Base-by-base conservation (phyloP, 768 basidiomycete species). In the Suillus sp. region DNA sequence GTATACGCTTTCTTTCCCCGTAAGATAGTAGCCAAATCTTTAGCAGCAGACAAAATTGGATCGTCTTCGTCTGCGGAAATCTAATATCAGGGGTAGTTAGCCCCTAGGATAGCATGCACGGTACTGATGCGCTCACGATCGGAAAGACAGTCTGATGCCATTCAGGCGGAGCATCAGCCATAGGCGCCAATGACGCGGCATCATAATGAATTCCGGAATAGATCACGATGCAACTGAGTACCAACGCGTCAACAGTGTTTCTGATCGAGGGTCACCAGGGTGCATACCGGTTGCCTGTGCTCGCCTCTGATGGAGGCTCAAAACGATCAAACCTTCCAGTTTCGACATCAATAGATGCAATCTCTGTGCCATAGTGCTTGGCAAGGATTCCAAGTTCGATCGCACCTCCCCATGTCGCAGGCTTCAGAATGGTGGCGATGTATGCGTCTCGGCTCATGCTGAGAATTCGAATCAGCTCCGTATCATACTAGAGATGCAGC, bases 181-280 rank as follows among this genome's bases (percentile, higher is more conserved):
- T 81, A 0, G 94, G 97, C 18, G 96, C 87, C 45, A 96, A 78
- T 0, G 92, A 89, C 6, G 90, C 86, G 10, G 93, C 93, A 74
- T 99, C 96, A 75, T 99, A 99, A 74, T 99, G 96, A 53, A 98
- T 97, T 3, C 96, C 96, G 0, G 92, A 94, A 78, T 99, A 99
- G 4, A 98, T 81, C n/a, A 98, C 71, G 16, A 97, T 74, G 62
- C 87, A 89, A 22, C 89, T 82, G 74, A 73, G 27, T 60, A 30
- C 50, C 59, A 68, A 61, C 32, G 27, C 5, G 10, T 51, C 51
- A 30, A 5, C 13, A 8, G 25, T 1, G 20, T 20, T 20, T 25
- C 4, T 37, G 16, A 50, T 35, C 45, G 32, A 16, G 18, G 6
- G 20, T 27, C 10, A 48, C 20, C n/a, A 30, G n/a, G 22, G 38